Conservation (phyloP, 257 asterid species). For the Plantago major region DNA sequence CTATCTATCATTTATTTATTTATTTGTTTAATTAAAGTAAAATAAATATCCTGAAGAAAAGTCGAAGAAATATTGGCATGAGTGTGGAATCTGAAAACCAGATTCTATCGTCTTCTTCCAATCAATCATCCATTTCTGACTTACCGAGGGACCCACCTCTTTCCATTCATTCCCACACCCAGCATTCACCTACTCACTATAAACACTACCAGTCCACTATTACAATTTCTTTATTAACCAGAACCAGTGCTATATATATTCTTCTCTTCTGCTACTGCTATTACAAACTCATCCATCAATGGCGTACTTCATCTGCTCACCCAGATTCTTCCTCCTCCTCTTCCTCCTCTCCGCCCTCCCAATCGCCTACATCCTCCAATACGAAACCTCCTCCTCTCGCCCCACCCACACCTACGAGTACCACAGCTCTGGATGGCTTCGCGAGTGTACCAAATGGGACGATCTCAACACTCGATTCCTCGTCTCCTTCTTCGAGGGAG, state of each 20-base stretch:
- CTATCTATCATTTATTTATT: no score
- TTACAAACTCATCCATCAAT: conserved; percentile 7
- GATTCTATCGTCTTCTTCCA: neutral
- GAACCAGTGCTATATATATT: no score
- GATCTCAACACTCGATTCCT: conserved; percentile 59
- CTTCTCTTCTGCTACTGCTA: no score
- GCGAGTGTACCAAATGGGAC: conserved; percentile 95
- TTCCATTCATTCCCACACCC: neutral
- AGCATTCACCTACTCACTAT: conserved; percentile 8
- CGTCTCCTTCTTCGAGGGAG: conserved; percentile 79
- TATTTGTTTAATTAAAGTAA: no score
- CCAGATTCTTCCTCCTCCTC: conserved; percentile 36
- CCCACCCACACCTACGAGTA: conserved; percentile 51
- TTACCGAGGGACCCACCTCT: neutral
- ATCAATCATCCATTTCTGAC: neutral
- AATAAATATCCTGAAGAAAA: no score
- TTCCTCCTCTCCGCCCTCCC: conserved; percentile 71
- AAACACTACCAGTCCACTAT: no score
- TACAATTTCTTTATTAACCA: no score
- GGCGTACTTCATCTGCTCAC: conserved; percentile 46
- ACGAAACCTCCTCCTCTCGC: conserved; percentile 50
- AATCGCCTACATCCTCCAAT: conserved; percentile 51
- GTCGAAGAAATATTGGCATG: no score
- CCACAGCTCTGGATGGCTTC: conserved; percentile 69
- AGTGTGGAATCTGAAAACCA: neutral